Evolutionary conservation across 2,329 filamentous ascomycete genomes (phyloP).

Genomic region (Periconia digitata): DNA sequence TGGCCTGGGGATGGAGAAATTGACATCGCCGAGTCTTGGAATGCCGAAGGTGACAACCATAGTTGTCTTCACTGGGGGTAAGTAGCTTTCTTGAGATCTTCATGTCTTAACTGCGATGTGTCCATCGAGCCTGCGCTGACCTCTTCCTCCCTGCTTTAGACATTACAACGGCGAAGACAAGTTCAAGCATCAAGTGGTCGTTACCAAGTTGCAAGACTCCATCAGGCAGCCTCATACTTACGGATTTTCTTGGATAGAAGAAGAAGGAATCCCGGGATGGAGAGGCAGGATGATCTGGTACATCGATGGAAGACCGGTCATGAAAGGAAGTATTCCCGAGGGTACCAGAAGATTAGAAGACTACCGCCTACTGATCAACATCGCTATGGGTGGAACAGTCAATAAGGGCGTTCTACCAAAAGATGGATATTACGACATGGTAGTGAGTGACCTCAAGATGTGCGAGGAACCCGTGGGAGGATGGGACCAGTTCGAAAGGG

Average conservation of each 20-base stretch:
- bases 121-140: too few species aligned
- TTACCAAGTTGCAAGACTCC: constrained; percentile 55
- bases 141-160: too few species aligned
- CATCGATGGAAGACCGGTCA: constrained; percentile 59
- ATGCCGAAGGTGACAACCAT: constrained; percentile 58
- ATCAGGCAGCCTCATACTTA: constrained; percentile 51
- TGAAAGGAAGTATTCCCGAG: constrained; percentile 57
- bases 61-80: constrained; percentile 63
- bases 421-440: constrained; percentile 60
- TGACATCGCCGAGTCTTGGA: constrained; percentile 65
- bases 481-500: constrained; percentile 57
- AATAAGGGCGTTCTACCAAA: constrained; percentile 55
- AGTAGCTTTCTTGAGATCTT: too few species aligned
- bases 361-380: constrained; percentile 59
- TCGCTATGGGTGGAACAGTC: constrained; percentile 65
- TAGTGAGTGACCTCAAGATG: constrained; percentile 57
- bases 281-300: constrained; percentile 59
- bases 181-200: constrained; percentile 59
- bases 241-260: constrained; percentile 60
- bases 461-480: constrained; percentile 57
- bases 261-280: constrained; percentile 45
- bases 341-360: constrained; percentile 59
- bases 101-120: too few species aligned
- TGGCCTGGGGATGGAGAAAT: constrained; percentile 64
- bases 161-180: constrained; percentile 56